Conservation (phyloP, 2,329 filamentous ascomycete genomes). For the Lomentospora prolificans region DNA sequence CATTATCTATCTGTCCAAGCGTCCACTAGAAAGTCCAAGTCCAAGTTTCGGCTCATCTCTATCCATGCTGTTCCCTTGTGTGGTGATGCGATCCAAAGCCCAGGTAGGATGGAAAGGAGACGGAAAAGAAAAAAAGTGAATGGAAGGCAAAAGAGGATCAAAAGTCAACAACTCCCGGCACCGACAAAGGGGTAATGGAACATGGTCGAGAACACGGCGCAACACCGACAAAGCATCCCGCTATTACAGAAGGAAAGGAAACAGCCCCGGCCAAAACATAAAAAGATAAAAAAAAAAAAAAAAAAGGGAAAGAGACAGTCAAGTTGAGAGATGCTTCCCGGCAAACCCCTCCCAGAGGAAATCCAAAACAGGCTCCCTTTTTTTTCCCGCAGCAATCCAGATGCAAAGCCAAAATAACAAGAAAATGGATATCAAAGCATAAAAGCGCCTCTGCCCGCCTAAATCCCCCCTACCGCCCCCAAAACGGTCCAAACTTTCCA, state of each 20-base stretch:
- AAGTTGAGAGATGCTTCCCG: neutral
- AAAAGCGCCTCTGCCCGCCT: neutral
- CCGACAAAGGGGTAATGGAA: neutral
- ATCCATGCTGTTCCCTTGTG: too few relatives aligned
- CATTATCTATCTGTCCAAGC: too few relatives aligned
- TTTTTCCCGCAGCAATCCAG: neutral
- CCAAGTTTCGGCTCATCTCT: too few relatives aligned
- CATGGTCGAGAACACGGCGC: neutral
- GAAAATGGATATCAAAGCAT: neutral
- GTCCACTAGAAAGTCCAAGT: too few relatives aligned
- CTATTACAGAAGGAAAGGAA: neutral
- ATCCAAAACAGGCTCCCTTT: neutral
- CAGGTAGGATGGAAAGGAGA: neutral
- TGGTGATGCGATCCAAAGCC: too few relatives aligned
- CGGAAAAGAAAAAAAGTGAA: neutral
- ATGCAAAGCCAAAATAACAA: neutral
- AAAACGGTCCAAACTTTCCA: neutral
- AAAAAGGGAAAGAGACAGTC: neutral
- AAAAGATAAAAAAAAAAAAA: neutral
- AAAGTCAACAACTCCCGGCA: neutral
- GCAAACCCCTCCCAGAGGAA: neutral
- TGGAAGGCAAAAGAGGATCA: neutral
- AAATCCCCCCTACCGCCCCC: neutral
- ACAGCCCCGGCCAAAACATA: too few relatives aligned
- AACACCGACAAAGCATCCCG: neutral